A percentile compares a stretch with the other conserved stretches of the same genome.
Evolutionary conservation across 805 yeast species (phyloP).

Genomic region (Kregervanrija delftensis): DNA sequence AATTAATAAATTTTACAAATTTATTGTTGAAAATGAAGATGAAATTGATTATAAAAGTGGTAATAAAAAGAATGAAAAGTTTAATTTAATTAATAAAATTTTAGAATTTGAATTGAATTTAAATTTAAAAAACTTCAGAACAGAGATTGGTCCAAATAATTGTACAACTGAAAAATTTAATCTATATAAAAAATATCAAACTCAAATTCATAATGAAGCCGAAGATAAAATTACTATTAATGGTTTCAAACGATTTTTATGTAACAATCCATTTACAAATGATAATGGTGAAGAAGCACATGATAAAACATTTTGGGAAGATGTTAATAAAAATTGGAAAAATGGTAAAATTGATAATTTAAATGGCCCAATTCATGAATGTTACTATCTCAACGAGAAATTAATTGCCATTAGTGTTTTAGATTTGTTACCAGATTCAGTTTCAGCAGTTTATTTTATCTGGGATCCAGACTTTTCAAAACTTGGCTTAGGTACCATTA

Average conservation of each 20-base stretch:
- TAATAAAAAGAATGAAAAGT: constrained; percentile 4
- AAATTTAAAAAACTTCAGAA: constrained; percentile 18
- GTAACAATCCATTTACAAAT: constrained; percentile 54
- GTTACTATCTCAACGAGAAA: constrained; percentile 51
- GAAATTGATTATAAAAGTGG: no score
- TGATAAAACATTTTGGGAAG: constrained; percentile 32
- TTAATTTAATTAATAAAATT: constrained; percentile 12
- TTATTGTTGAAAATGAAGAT: constrained; percentile 18
- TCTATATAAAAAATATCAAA: constrained; percentile 64
- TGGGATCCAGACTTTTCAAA: constrained; percentile 78
- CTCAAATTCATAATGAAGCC: constrained; percentile 57
- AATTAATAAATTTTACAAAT: constrained; percentile 51
- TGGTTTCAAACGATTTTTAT: constrained; percentile 60
- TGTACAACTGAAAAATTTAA: constrained; percentile 54
- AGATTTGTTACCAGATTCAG: constrained; percentile 67
- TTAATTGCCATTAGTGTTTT: constrained; percentile 71
- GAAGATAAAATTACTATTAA: constrained; percentile 35
- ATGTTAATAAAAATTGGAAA: constrained; percentile 34
- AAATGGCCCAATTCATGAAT: constrained; percentile 69
- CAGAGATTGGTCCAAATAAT: constrained; percentile 46
- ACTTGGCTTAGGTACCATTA: constrained; percentile 68
- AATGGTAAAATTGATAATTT: constrained; percentile 12
- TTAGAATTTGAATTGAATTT: constrained; percentile 11
- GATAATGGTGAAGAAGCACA: constrained; percentile 14
- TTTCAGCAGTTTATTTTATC: constrained; percentile 81